Percentiles rank a stretch among this genome's conserved stretches.
These are phyloP conservation scores for Termitomyces sp. DNA, from an alignment of 768 basidiomycete species.

Conservation along the genomic window DNA sequence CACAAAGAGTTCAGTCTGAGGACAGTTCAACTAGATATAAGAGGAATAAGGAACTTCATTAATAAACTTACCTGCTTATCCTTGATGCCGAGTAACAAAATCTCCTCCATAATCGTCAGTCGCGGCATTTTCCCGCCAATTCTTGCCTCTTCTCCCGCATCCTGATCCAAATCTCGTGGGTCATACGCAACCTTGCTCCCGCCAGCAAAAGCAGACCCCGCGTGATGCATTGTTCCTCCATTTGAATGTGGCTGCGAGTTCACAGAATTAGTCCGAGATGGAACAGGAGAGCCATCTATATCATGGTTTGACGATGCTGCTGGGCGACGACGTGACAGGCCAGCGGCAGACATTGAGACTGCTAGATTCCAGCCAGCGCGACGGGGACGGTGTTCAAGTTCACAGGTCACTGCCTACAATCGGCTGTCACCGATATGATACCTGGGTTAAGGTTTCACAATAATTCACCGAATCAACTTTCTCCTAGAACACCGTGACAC, in stretches of 20 bases:
- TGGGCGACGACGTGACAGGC: conserved; percentile 58
- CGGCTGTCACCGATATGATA: neutral
- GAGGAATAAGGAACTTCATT: neutral
- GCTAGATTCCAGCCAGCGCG: neutral
- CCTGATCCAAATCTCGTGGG: conserved; percentile 79
- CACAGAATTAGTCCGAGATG: conserved; percentile 17
- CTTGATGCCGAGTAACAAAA: conserved; percentile 89
- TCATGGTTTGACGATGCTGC: conserved; percentile 33
- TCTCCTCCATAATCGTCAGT: conserved; percentile 96
- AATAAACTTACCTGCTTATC: conserved; percentile 79
- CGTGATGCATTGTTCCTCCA: conserved; percentile 43
- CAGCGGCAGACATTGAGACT: conserved; percentile 42
- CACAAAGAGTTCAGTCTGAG: neutral
- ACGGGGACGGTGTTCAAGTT: neutral
- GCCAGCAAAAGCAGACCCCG: conserved; percentile 82
- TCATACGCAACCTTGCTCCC: conserved; percentile 90
- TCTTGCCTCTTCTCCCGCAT: conserved; percentile 57
- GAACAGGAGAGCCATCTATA: conserved; percentile 33
- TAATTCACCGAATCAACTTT: neutral
- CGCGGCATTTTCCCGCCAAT: conserved; percentile 73
- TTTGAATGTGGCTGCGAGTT: conserved; percentile 11
- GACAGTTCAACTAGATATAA: neutral
- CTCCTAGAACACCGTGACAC: no score
- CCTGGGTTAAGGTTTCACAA: neutral
- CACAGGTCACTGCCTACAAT: no score